Conservation (phyloP, 805 yeast species). For the Suhomyces tanzawaensis region DNA sequence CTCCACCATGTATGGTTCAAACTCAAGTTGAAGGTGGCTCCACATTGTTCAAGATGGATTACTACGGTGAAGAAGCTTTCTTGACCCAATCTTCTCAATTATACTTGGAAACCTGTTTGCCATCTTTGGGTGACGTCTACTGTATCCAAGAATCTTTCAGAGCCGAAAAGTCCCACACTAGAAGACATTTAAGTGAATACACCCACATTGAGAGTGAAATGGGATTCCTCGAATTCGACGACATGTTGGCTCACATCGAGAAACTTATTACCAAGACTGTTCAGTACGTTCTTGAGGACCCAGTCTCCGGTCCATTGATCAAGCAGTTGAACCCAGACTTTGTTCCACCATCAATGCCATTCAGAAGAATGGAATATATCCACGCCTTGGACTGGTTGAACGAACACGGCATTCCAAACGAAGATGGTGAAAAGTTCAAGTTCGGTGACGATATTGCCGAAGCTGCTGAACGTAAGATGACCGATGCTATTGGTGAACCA, state of each 20-base stretch:
- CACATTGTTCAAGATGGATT: slow-evolving; percentile 86
- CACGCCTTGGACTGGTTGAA: slow-evolving; percentile 95
- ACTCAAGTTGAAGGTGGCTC: slow-evolving; percentile 99
- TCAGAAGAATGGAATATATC: slow-evolving; percentile 85
- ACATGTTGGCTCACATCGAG: slow-evolving; percentile 82
- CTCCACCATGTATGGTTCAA: slow-evolving; percentile 99
- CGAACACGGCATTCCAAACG: slow-evolving; percentile 92
- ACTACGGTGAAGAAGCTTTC: slow-evolving; percentile 96
- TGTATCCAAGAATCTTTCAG: slow-evolving; percentile 98
- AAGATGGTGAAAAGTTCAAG: slow-evolving; percentile 87
- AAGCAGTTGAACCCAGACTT: slow-evolving; percentile 92
- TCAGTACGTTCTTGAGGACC: slow-evolving; percentile 79
- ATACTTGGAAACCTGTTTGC: slow-evolving; percentile 93
- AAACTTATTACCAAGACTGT: slow-evolving; percentile 66
- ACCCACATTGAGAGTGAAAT: slow-evolving; percentile 97
- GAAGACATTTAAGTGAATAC: slow-evolving; percentile 96
- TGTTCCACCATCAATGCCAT: slow-evolving; percentile 78
- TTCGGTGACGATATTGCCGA: slow-evolving; percentile 99
- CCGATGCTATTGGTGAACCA: slow-evolving; percentile 90
- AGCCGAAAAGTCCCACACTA: slow-evolving; percentile 97
- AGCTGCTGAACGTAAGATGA: slow-evolving; percentile 99
- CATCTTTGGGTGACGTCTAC: slow-evolving; percentile 95
- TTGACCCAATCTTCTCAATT: slow-evolving; percentile 96
- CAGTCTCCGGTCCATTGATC: slow-evolving; percentile 86
- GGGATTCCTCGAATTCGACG: slow-evolving; percentile 84